Conservation (phyloP, 768 basidiomycete species). For the Lentinus brumalis region DNA sequence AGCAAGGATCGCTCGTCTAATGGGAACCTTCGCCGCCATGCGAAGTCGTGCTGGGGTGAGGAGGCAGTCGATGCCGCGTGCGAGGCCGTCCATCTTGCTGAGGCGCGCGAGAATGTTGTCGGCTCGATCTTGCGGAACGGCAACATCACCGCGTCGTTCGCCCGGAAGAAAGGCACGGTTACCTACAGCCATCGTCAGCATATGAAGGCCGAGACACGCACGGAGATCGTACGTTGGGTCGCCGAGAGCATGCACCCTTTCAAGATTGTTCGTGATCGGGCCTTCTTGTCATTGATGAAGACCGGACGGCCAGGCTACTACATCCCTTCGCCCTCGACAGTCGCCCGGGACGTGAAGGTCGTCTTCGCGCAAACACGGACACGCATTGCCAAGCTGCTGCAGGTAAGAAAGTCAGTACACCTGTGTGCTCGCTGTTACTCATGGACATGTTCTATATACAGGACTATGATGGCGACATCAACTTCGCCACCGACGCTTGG, state of each 20-base stretch:
- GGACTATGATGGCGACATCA: constrained; percentile 31
- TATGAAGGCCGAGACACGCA: constrained; percentile 31
- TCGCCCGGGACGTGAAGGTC: constrained; percentile 34
- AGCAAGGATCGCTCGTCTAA: constrained; percentile 32
- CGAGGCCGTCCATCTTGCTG: constrained; percentile 12
- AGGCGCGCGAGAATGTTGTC: not conserved
- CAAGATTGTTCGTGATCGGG: constrained; percentile 37
- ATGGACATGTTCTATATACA: too few relatives aligned
- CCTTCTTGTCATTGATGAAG: constrained; percentile 36
- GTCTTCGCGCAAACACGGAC: constrained; percentile 28
- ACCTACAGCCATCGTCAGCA: constrained; percentile 35
- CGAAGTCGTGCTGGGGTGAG: constrained; percentile 35
- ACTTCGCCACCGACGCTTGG: constrained; percentile 26
- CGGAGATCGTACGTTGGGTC: constrained; percentile 40
- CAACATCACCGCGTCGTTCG: constrained; percentile 31
- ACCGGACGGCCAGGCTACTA: constrained; percentile 37
- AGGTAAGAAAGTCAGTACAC: too few relatives aligned
- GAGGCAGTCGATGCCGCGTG: constrained; percentile 21
- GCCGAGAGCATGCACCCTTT: constrained; percentile 36
- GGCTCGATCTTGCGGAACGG: not conserved
- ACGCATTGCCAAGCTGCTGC: constrained; percentile 27
- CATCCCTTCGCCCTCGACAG: constrained; percentile 35
- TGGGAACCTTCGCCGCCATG: constrained; percentile 32
- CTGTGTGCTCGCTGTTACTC: too few relatives aligned
- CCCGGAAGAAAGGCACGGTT: constrained; percentile 31